These are phyloP conservation scores for Alopecurus myosuroides DNA, from an alignment of 176 grass and related monocot species.

Conservation along the genomic window DNA sequence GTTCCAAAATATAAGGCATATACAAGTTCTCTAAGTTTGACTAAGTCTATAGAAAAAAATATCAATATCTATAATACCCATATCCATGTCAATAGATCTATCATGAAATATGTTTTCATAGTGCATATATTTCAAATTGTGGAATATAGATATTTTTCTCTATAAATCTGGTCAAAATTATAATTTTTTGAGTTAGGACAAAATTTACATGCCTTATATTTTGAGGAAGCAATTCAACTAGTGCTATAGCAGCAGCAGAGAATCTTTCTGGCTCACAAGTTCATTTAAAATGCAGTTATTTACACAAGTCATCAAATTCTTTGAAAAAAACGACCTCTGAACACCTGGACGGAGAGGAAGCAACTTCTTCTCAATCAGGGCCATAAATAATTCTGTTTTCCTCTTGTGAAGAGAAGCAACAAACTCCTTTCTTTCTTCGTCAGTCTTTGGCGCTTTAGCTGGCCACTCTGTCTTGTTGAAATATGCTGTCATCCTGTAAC, in stretches of 20 bases:
- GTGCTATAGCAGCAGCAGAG: background rate
- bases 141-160: no score
- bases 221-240: background rate
- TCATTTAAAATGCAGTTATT: conserved; percentile 30
- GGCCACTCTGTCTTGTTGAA: conserved; percentile 93
- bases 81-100: no score
- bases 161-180: no score
- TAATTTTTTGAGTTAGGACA: no score
- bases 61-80: no score
- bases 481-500: conserved; percentile 87
- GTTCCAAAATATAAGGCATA: no score
- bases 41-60: no score
- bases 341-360: conserved; percentile 97
- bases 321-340: conserved; percentile 65
- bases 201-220: background rate
- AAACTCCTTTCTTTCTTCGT: conserved; percentile 82
- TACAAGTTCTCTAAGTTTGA: no score
- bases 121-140: no score
- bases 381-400: conserved; percentile 97
- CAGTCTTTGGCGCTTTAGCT: conserved; percentile 61
- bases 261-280: background rate
- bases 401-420: conserved; percentile 92
- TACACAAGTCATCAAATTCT: conserved; percentile 18
- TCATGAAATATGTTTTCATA: no score
- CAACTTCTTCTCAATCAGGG: conserved; percentile 87